These are phyloP conservation scores for Royoungia palumana DNA, from an alignment of 768 basidiomycete genomes.

Conservation along the genomic window DNA sequence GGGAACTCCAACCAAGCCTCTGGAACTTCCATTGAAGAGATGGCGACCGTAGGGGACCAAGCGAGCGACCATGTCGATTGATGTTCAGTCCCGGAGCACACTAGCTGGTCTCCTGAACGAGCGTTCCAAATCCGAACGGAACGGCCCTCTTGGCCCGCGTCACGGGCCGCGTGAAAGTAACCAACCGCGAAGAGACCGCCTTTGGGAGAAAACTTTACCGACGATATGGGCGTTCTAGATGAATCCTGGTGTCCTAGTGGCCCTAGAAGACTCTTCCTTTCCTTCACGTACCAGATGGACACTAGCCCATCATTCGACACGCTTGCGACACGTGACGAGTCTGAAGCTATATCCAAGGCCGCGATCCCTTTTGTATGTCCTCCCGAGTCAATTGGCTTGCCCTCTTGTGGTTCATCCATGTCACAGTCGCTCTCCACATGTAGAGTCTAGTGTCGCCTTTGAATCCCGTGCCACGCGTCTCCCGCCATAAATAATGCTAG, in stretches of 20 bases:
- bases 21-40: constrained; percentile 11
- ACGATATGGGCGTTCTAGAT: background rate
- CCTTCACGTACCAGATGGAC: constrained; percentile 11
- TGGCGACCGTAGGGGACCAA: constrained; percentile 8
- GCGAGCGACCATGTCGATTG: too few species aligned
- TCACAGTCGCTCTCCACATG: constrained; percentile 5
- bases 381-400: background rate
- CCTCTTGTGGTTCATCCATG: background rate
- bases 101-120: constrained; percentile 3
- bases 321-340: constrained; percentile 14
- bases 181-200: constrained; percentile 11
- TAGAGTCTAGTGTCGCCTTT: too few species aligned
- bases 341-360: constrained; percentile 13
- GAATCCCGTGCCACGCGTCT: too few species aligned
- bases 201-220: constrained; percentile 14
- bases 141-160: constrained; percentile 2
- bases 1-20: constrained; percentile 8
- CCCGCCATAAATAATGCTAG: too few species aligned
- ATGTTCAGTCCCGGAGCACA: too few species aligned
- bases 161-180: background rate
- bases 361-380: constrained; percentile 2
- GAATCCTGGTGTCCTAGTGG: constrained; percentile 8
- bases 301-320: constrained; percentile 5
- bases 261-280: constrained; percentile 11
- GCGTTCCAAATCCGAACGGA: constrained; percentile 13